A percentile compares a stretch with the other conserved stretches of the same genome.
Evolutionary conservation across 2,329 filamentous ascomycete species (phyloP).

Genomic region (Aspergillus sp.): DNA sequence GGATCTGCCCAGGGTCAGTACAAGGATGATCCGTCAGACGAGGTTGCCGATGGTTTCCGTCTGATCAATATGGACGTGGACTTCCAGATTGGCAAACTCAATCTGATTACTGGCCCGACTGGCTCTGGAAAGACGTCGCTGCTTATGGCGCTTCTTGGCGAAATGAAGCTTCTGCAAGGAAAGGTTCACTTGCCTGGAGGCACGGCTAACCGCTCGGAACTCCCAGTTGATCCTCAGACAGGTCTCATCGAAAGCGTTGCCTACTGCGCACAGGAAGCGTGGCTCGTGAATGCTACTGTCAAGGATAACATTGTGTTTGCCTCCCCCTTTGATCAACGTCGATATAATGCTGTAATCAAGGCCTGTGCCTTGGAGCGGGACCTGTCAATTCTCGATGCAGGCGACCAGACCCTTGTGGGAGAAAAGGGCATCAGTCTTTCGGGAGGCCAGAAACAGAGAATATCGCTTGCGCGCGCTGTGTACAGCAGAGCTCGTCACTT

Average conservation of each 20-base stretch:
- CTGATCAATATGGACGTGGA: slow-evolving; percentile 80
- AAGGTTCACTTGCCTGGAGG: slow-evolving; percentile 83
- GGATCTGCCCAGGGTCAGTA: slow-evolving; percentile 60
- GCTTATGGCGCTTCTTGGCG: slow-evolving; percentile 91
- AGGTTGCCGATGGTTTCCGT: slow-evolving; percentile 74
- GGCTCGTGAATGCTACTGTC: slow-evolving; percentile 94
- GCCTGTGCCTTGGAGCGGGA: slow-evolving; percentile 91
- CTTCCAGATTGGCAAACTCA: slow-evolving; percentile 83
- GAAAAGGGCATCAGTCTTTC: slow-evolving; percentile 97
- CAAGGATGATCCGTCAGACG: slow-evolving; percentile 60
- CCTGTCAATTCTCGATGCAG: slow-evolving; percentile 85
- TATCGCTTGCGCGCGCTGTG: slow-evolving; percentile 93
- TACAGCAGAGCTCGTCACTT: slow-evolving; percentile 93
- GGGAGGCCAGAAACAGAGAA: slow-evolving; percentile 95
- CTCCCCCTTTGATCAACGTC: slow-evolving; percentile 73
- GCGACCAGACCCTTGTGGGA: slow-evolving; percentile 90
- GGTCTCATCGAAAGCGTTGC: slow-evolving; percentile 88
- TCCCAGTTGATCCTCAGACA: slow-evolving; percentile 78
- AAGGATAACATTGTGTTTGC: slow-evolving; percentile 95
- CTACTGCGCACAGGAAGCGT: slow-evolving; percentile 95
- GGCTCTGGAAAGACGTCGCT: slow-evolving; percentile 95
- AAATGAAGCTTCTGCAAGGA: slow-evolving; percentile 87
- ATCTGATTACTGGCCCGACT: slow-evolving; percentile 89
- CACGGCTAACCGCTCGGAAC: slow-evolving; percentile 74
- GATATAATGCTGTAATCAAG: slow-evolving; percentile 84